Evolutionary conservation across 768 basidiomycete genomes (phyloP).

Genomic region (Mrakia gelida): DNA sequence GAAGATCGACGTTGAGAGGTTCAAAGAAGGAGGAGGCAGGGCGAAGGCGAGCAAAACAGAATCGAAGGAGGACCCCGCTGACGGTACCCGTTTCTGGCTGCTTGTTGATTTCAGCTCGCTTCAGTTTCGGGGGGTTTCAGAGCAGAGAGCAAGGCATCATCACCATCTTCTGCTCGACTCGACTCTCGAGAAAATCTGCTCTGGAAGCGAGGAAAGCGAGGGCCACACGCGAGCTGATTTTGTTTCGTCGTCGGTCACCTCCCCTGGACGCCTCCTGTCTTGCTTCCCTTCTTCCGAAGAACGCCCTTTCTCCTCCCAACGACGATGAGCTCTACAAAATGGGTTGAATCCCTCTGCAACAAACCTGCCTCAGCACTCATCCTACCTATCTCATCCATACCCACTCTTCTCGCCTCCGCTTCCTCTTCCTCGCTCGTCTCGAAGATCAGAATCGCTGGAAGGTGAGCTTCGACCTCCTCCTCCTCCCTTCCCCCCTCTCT

Average conservation of each 20-base stretch:
- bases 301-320: not conserved
- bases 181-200: no score
- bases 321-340: not conserved
- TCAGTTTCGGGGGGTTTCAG: no score
- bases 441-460: conserved; percentile 20
- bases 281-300: no score
- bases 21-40: no score
- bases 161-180: no score
- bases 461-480: conserved; percentile 15
- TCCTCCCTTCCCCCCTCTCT: not conserved
- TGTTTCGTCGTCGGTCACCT: not conserved
- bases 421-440: not conserved
- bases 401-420: not conserved
- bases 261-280: not conserved
- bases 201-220: no score
- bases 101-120: no score
- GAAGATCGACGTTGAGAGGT: no score
- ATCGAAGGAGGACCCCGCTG: no score
- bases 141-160: no score
- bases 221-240: not conserved
- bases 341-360: conserved; percentile 18
- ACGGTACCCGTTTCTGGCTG: no score
- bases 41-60: no score
- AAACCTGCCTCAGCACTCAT: not conserved
- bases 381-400: not conserved